Evolutionary conservation across 441 rosid species (phyloP), one percentile per base, ranked within the genome.

Genomic region (Arabidopsis hybrid): DNA sequence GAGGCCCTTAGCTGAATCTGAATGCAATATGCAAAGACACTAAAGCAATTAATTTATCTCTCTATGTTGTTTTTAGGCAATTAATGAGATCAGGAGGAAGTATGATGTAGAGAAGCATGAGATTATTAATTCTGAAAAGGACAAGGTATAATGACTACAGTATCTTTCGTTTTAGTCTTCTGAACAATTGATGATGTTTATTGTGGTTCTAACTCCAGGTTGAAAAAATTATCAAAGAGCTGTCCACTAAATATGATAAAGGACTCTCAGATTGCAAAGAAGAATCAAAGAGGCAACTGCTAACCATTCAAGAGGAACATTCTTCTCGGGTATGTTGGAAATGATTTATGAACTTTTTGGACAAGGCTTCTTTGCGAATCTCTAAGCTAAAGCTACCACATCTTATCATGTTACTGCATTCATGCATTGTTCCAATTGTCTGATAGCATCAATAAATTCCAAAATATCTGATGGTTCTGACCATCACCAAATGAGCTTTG

Each of bases 31-130:
- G 42, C 21, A 43, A 45, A 40, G 79, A 26, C 8, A 12, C 31
- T 29, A 29, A 31, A 31, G 32, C 4, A 0, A 0, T 21, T 21
- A 21, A 31, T 13, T 12, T 31, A 31, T 55, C 10, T 55, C 10
- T 57, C 4, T 34, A 8, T 57, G 11, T 34, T 57, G 71, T 65
- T 17, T 29, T 67, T 71, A 94, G 97, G 99, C 92, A 60, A 92
- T 92, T 66, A 89, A 87, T 70, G 97, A 90, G 64, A 90, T 94
- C 46, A 77, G 88, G 80, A 90, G 83, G 82, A 94, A 84, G 75
- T 94, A 87, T 72, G 99, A 89, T 38, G 77, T 76, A 60, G 96
- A 90, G 88, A 57, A 57, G 42, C 21, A 57, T 40, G 61, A 57
- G 35, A 57, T 34, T 34, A 34, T 57, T n/a, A 57, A n/a, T n/a